Percentiles rank a stretch among this genome's conserved stretches.
These are phyloP conservation scores for Butyriboletus loyo DNA, from an alignment of 768 basidiomycete species.

Conservation along the genomic window DNA sequence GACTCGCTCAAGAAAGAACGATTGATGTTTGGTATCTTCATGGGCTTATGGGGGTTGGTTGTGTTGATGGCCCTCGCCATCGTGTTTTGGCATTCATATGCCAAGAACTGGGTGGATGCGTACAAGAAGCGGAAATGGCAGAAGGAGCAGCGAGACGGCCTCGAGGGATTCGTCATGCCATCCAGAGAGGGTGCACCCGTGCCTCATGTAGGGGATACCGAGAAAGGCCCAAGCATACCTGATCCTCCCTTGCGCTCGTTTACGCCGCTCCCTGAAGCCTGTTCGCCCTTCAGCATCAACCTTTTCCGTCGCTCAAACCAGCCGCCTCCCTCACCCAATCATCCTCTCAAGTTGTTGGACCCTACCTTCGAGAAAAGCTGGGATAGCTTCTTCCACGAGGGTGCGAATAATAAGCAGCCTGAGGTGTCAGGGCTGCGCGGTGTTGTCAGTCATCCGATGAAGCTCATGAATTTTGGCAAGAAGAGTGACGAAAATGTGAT, in stretches of 20 bases:
- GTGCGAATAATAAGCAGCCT: constrained; percentile 14
- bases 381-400: constrained; percentile 43
- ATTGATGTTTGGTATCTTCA: constrained; percentile 78
- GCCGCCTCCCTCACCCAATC: constrained; percentile 25
- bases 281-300: constrained; percentile 28
- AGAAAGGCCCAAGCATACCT: constrained; percentile 19
- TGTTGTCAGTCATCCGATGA: constrained; percentile 35
- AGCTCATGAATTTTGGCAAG: constrained; percentile 44
- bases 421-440: constrained; percentile 25
- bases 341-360: constrained; percentile 26
- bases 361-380: constrained; percentile 41
- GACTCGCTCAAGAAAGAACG: constrained; percentile 74
- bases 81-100: constrained; percentile 72
- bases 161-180: constrained; percentile 41
- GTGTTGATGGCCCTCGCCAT: constrained; percentile 73
- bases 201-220: constrained; percentile 21
- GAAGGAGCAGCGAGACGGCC: constrained; percentile 47
- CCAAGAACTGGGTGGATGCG: constrained; percentile 43
- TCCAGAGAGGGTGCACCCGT: constrained; percentile 13
- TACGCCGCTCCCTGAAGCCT: constrained; percentile 47
- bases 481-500: constrained; percentile 35
- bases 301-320: constrained; percentile 39
- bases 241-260: constrained; percentile 42
- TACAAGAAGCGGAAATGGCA: constrained; percentile 50
- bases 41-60: constrained; percentile 80